A percentile compares a stretch with the other conserved stretches of the same genome.
phyloP scores from a whole-genome alignment of 345 rosid species.

The Eucalyptus viminalis region DNA sequence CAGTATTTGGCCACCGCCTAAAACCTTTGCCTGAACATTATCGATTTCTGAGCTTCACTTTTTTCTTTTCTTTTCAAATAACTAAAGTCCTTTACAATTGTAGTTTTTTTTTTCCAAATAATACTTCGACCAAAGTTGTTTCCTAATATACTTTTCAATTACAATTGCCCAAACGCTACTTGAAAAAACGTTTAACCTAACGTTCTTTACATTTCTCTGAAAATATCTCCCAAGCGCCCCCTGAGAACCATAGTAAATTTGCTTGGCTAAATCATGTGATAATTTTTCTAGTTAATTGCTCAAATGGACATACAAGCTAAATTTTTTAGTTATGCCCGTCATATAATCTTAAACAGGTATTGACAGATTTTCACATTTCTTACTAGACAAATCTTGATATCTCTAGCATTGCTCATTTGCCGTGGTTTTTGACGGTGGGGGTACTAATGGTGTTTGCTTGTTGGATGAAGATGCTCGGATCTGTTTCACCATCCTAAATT shows the following conservation, averaged over 20 bases:
- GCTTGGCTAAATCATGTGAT: background rate
- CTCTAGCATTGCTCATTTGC: background rate
- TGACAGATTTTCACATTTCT: background rate
- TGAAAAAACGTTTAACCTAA: background rate
- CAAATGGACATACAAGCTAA: background rate
- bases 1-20: fast-evolving
- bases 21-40: too few relatives aligned
- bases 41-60: fast-evolving
- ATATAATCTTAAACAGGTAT: background rate
- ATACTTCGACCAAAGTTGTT: background rate
- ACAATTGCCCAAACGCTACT: background rate
- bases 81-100: too few relatives aligned
- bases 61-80: too few relatives aligned
- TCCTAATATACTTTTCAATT: too few relatives aligned
- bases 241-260: background rate
- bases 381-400: background rate
- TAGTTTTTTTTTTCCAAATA: too few relatives aligned
- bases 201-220: background rate
- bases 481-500: background rate
- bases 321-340: too few relatives aligned
- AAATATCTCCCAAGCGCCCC: background rate
- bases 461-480: background rate
- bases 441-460: background rate
- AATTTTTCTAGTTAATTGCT: background rate
- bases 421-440: background rate